phyloP scores from a whole-genome alignment of 495 filamentous ascomycete genomes.

The Annulohypoxylon nitens region DNA sequence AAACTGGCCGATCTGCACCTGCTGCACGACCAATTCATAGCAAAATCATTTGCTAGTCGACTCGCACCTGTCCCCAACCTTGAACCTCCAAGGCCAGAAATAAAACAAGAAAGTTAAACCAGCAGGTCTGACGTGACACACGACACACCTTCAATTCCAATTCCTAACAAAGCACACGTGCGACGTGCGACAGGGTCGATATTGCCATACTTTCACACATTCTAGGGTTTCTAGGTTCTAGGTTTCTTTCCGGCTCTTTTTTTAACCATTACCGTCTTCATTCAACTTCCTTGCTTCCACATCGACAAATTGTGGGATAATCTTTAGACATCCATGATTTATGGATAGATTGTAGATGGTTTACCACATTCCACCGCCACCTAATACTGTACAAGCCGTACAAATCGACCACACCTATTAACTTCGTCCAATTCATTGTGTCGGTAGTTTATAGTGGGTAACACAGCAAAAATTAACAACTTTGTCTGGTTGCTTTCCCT shows the following conservation, averaged over 20 bases:
- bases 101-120: conserved; percentile 35
- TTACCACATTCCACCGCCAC: conserved; percentile 35
- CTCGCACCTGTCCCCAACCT: conserved; percentile 1
- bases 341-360: background rate
- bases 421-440: background rate
- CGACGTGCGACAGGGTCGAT: conserved; percentile 1
- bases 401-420: background rate
- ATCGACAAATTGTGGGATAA: background rate
- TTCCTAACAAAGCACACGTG: conserved; percentile 15
- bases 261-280: background rate
- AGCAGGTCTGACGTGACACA: conserved; percentile 32
- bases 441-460: conserved; percentile 45
- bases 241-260: conserved; percentile 4
- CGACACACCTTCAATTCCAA: conserved; percentile 29
- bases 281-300: conserved; percentile 4
- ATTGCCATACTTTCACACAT: conserved; percentile 5
- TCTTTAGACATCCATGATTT: background rate
- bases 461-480: conserved; percentile 16
- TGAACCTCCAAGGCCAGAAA: conserved; percentile 18
- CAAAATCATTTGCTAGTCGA: conserved; percentile 4
- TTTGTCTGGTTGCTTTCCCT: conserved; percentile 14
- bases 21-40: conserved; percentile 39
- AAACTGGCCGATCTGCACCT: conserved; percentile 44
- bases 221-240: background rate
- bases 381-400: background rate